phyloP scores from a whole-genome alignment of 2,329 filamentous ascomycete species.

The Claviceps paspali region DNA sequence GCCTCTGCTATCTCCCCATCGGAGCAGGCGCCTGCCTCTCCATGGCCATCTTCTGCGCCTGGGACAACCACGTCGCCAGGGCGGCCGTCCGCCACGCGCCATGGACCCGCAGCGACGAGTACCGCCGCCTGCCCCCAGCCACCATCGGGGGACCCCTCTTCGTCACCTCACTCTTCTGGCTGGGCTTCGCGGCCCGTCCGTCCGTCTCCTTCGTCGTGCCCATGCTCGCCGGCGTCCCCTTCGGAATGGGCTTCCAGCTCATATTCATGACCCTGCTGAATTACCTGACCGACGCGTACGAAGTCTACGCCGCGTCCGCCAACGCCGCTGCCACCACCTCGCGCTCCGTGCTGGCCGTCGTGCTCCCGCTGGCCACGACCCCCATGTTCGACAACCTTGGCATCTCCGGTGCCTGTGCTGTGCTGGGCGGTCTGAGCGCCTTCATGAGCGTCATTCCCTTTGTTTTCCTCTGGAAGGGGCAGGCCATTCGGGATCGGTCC shows the following conservation, averaged over 20 bases:
- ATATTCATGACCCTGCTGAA: slow-evolving; percentile 51
- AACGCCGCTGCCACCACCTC: slow-evolving; percentile 77
- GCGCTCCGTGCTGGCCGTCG: slow-evolving; percentile 83
- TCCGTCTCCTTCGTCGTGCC: slow-evolving; percentile 37
- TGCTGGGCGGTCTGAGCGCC: slow-evolving; percentile 34
- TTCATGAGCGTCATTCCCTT: slow-evolving; percentile 36
- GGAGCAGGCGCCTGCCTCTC: slow-evolving; percentile 46
- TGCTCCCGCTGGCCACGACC: slow-evolving; percentile 40
- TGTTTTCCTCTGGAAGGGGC: slow-evolving; percentile 38
- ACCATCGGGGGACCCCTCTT: slow-evolving; percentile 56
- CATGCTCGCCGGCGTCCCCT: slow-evolving; percentile 44
- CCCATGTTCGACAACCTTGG: slow-evolving; percentile 33
- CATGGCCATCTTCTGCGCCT: slow-evolving; percentile 48
- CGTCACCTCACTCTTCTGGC: slow-evolving; percentile 42
- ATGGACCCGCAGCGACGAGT: slow-evolving; percentile 51
- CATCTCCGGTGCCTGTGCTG: slow-evolving; percentile 33
- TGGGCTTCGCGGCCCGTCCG: slow-evolving; percentile 42
- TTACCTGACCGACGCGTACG: slow-evolving; percentile 53
- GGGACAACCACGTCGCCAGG: slow-evolving; percentile 44
- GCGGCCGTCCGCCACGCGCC: slow-evolving; percentile 33
- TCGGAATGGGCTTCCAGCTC: slow-evolving; percentile 45
- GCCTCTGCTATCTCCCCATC: slow-evolving; percentile 54
- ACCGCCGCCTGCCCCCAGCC: slow-evolving; percentile 54
- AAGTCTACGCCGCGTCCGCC: slow-evolving; percentile 53
- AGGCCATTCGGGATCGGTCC: slow-evolving; percentile 37